phyloP scores from a whole-genome alignment of 169 alveolate species.

The Cryptosporidium meleagridis region DNA sequence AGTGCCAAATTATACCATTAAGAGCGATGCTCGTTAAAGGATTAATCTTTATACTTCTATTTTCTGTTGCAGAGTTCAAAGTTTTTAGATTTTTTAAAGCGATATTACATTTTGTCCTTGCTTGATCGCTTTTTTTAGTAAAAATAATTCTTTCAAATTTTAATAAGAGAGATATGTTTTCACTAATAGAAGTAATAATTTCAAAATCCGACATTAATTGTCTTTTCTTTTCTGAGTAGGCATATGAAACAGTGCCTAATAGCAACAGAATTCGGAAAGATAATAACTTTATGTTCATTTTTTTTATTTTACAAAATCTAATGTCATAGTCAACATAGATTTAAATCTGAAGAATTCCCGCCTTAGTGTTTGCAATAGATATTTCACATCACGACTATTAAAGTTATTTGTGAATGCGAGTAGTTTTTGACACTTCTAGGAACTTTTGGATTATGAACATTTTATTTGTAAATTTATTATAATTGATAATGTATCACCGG shows the following conservation, averaged over 20 bases:
- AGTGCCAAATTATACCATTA: constrained; percentile 68
- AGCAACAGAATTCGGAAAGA: neutral
- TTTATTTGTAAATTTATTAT: neutral
- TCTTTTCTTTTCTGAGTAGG: constrained; percentile 8
- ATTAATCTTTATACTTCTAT: constrained; percentile 7
- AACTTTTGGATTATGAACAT: neutral
- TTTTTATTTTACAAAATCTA: neutral
- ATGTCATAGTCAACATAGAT: constrained; percentile 8
- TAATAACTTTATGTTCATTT: neutral
- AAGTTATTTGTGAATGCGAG: too few relatives aligned
- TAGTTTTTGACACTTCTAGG: neutral
- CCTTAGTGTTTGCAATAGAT: constrained; percentile 13
- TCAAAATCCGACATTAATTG: constrained; percentile 56
- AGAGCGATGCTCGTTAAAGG: constrained; percentile 18
- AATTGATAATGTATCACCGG: neutral
- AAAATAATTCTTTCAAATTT: constrained; percentile 4
- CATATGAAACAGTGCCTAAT: neutral
- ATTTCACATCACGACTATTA: neutral
- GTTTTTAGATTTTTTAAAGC: constrained; percentile 40
- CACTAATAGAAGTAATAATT: constrained; percentile 10
- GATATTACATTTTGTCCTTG: constrained; percentile 23
- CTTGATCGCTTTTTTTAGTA: constrained; percentile 5
- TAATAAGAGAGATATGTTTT: constrained; percentile 1
- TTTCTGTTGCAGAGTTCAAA: constrained; percentile 20
- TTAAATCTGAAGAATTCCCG: constrained; percentile 8